phyloP scores from a whole-genome alignment of 768 basidiomycete species.

The Candolleomyces aberdarensis region DNA sequence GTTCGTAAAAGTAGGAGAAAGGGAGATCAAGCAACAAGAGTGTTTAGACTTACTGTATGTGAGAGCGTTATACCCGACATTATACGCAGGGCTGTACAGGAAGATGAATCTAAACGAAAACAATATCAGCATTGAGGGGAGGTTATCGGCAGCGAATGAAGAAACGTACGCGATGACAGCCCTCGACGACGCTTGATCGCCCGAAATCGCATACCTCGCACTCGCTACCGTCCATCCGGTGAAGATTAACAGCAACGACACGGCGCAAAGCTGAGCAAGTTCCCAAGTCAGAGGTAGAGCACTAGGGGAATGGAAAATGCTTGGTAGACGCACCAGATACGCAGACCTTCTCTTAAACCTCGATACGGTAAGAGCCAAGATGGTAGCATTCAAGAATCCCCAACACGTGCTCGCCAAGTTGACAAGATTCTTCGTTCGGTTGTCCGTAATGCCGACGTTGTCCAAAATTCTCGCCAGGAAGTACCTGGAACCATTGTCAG shows the following conservation, averaged over 20 bases:
- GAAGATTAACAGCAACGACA: constrained; percentile 44
- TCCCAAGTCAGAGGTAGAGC: background rate
- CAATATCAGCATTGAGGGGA: background rate
- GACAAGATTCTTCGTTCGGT: constrained; percentile 52
- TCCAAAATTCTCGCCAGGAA: constrained; percentile 55
- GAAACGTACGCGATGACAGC: constrained; percentile 44
- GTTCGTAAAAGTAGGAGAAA: no score
- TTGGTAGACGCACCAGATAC: constrained; percentile 39
- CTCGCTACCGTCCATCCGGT: constrained; percentile 55
- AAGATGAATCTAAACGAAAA: constrained; percentile 44
- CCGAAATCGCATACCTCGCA: constrained; percentile 40
- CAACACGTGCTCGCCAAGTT: constrained; percentile 53
- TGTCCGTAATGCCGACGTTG: constrained; percentile 48
- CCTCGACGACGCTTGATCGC: constrained; percentile 41
- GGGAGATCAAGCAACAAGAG: no score
- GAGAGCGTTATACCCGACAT: constrained; percentile 54
- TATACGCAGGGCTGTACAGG: constrained; percentile 54
- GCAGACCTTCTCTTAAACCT: constrained; percentile 45
- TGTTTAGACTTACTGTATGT: constrained; percentile 41
- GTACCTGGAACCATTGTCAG: constrained; percentile 29
- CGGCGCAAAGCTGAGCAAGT: constrained; percentile 37
- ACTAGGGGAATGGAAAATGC: background rate
- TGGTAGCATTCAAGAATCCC: constrained; percentile 52
- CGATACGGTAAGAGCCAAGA: constrained; percentile 46
- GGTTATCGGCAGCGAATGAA: background rate